Evolutionary conservation across 108 stramenopile genomes (phyloP).

Genomic region (Skeletonema tropicum): DNA sequence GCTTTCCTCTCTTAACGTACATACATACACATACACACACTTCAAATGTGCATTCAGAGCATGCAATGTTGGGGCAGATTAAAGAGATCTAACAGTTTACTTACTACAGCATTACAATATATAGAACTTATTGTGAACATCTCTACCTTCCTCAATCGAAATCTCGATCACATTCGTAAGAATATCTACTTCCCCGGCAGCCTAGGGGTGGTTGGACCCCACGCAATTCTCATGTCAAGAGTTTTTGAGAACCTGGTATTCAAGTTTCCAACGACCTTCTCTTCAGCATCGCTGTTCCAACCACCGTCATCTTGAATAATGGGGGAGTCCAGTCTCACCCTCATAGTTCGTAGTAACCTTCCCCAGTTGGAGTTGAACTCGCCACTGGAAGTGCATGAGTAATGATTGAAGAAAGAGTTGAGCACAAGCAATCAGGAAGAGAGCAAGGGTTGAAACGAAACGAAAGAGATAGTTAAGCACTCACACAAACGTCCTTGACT

Average conservation of each 20-base stretch:
- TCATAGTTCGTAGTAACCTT: slow-evolving; percentile 22
- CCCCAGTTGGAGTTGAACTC: slow-evolving; percentile 60
- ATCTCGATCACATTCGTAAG: no score
- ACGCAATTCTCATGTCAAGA: slow-evolving; percentile 5
- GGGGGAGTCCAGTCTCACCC: neutral
- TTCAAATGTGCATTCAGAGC: neutral
- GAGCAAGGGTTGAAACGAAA: neutral
- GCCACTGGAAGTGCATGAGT: slow-evolving; percentile 10
- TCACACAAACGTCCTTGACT: slow-evolving; percentile 25
- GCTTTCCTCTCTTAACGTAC: no score
- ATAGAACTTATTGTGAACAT: no score
- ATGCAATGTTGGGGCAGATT: no score
- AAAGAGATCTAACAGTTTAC: no score
- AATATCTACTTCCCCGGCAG: neutral
- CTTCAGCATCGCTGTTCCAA: neutral
- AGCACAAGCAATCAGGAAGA: neutral
- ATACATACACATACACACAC: no score
- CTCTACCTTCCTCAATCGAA: no score
- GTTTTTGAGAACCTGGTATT: neutral
- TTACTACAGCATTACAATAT: no score
- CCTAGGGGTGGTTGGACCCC: neutral
- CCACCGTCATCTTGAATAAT: neutral
- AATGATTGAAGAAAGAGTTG: neutral
- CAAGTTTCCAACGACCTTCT: neutral
- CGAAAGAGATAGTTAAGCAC: neutral